Percentiles rank a stretch among this genome's conserved stretches.
phyloP scores from a whole-genome alignment of 2,329 filamentous ascomycete species.

The Aspergillus novoparasiticus region DNA sequence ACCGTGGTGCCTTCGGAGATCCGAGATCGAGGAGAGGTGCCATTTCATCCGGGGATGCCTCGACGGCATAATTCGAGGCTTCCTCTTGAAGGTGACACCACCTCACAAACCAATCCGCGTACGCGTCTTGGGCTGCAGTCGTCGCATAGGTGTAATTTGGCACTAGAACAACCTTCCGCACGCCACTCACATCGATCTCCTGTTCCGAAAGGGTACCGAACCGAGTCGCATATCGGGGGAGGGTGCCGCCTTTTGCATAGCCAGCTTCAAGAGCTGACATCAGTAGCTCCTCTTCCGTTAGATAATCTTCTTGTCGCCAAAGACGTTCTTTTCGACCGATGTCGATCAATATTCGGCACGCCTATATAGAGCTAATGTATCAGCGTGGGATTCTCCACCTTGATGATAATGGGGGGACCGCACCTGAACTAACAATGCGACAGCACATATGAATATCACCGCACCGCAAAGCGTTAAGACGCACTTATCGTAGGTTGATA shows the following conservation, averaged over 20 bases:
- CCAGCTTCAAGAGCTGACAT: background rate
- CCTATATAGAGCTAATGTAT: background rate
- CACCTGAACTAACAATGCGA: background rate
- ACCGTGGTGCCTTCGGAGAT: background rate
- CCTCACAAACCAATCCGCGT: slow-evolving; percentile 10
- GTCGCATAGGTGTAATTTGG: background rate
- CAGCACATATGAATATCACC: background rate
- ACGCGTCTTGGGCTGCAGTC: slow-evolving; percentile 4
- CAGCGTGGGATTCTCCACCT: too few species aligned
- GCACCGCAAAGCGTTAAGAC: background rate
- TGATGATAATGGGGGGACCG: background rate
- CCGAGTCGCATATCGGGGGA: slow-evolving; percentile 2
- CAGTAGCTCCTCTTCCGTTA: background rate
- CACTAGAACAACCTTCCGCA: slow-evolving; percentile 9
- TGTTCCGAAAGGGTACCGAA: slow-evolving; percentile 8
- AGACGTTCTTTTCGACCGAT: background rate
- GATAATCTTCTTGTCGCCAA: background rate
- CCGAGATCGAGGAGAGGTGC: background rate
- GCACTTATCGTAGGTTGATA: background rate
- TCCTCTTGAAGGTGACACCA: slow-evolving; percentile 1
- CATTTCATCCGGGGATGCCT: background rate
- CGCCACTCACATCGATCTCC: background rate
- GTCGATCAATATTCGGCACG: background rate
- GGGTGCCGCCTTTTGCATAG: background rate
- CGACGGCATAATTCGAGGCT: background rate